phyloP scores from a whole-genome alignment of 805 yeast species.

The Maudiozyma saulgeensis region DNA sequence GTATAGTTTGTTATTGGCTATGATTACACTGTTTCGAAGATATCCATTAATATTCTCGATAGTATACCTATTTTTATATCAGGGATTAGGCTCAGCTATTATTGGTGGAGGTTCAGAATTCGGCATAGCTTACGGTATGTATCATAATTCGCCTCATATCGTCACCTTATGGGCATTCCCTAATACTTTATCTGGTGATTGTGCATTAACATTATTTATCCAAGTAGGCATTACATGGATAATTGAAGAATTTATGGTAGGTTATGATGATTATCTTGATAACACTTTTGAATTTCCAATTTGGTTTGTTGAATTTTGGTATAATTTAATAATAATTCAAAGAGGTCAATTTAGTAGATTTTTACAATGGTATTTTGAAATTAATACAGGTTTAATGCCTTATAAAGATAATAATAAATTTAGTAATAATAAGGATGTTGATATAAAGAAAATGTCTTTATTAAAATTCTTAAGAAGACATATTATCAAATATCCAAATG shows the following conservation, averaged over 20 bases:
- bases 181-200: slow-evolving; percentile 21
- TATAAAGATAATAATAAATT: neutral
- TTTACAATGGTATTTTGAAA: slow-evolving; percentile 8
- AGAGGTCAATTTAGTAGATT: neutral
- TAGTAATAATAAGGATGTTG: neutral
- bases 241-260: slow-evolving; percentile 14
- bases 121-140: slow-evolving; percentile 23
- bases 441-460: neutral
- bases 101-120: slow-evolving; percentile 22
- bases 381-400: slow-evolving; percentile 7
- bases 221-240: slow-evolving; percentile 20
- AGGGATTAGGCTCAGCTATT: slow-evolving; percentile 15
- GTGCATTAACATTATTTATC: slow-evolving; percentile 17
- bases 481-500: slow-evolving; percentile 7
- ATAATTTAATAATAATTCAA: neutral
- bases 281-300: slow-evolving; percentile 1
- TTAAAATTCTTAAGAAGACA: neutral
- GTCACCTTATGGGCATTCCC: slow-evolving; percentile 22
- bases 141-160: slow-evolving; percentile 4
- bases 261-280: slow-evolving; percentile 13
- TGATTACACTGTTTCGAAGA: neutral
- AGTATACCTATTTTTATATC: slow-evolving; percentile 7
- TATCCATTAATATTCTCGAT: slow-evolving; percentile 3
- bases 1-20: neutral
- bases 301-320: neutral